Conservation (phyloP, 768 basidiomycete species). For the Suillus occidentalis region DNA sequence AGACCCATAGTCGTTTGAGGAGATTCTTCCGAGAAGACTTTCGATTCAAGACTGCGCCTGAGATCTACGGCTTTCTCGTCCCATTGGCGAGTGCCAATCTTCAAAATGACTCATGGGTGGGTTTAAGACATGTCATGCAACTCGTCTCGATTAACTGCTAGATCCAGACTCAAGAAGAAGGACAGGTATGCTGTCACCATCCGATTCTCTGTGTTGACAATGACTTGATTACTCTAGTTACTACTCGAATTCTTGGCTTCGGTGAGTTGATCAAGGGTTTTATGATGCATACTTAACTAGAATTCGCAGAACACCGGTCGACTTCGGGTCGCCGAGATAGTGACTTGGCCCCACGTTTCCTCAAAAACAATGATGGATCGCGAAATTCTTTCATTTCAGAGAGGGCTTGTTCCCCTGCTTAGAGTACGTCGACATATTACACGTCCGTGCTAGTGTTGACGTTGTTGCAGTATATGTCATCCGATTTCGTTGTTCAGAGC, state of each 20-base stretch:
- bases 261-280: slow-evolving; percentile 24
- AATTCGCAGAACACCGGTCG: slow-evolving; percentile 48
- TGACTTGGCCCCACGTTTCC: slow-evolving; percentile 46
- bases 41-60: slow-evolving; percentile 39
- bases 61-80: slow-evolving; percentile 47
- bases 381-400: slow-evolving; percentile 54
- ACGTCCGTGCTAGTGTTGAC: neutral
- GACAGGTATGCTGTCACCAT: slow-evolving; percentile 40
- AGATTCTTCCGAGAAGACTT: slow-evolving; percentile 44
- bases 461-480: slow-evolving; percentile 51
- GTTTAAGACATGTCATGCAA: slow-evolving; percentile 5
- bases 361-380: slow-evolving; percentile 34
- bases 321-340: slow-evolving; percentile 48
- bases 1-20: slow-evolving; percentile 46
- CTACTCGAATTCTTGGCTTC: slow-evolving; percentile 39
- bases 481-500: slow-evolving; percentile 58
- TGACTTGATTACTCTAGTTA: slow-evolving; percentile 20
- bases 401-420: slow-evolving; percentile 54
- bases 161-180: slow-evolving; percentile 46
- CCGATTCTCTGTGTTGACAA: slow-evolving; percentile 10
- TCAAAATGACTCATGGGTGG: slow-evolving; percentile 44
- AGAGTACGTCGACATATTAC: slow-evolving; percentile 33
- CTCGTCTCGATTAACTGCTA: slow-evolving; percentile 2
- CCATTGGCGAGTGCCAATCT: slow-evolving; percentile 38
- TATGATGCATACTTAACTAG: neutral